Conservation (phyloP, 2,329 filamentous ascomycete species). For the Botrytis galanthina region DNA sequence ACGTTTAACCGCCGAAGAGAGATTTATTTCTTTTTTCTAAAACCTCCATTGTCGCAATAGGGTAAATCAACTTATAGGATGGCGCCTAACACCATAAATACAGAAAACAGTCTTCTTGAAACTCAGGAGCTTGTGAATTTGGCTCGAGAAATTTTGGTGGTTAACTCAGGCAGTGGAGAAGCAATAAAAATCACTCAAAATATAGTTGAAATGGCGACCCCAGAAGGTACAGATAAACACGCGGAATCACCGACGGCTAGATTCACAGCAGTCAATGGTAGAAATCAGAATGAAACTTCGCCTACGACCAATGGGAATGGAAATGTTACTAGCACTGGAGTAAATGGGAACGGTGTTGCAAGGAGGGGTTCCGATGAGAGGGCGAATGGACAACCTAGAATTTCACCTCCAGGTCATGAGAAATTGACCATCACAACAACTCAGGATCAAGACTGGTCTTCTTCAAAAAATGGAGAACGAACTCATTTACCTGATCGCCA, state of each 20-base stretch:
- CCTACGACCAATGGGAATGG: constrained; percentile 11
- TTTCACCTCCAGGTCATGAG: constrained; percentile 37
- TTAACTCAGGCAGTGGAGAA: constrained; percentile 3
- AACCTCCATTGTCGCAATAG: constrained; percentile 12
- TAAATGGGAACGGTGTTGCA: constrained; percentile 28
- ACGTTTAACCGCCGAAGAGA: constrained; percentile 19
- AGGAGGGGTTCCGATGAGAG: constrained; percentile 37
- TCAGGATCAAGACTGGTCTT: constrained; percentile 37
- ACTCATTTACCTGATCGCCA: constrained; percentile 21
- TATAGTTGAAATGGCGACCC: constrained; percentile 23
- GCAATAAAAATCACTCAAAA: not conserved
- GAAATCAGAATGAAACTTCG: constrained; percentile 25
- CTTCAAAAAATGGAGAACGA: constrained; percentile 32
- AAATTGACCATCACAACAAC: constrained; percentile 37
- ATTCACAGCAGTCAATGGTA: constrained; percentile 40
- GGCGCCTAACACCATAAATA: constrained; percentile 25
- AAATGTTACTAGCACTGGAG: constrained; percentile 18
- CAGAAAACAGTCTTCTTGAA: constrained; percentile 25
- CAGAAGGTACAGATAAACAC: constrained; percentile 27
- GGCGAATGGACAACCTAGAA: constrained; percentile 35
- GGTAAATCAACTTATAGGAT: constrained; percentile 19
- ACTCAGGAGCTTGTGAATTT: constrained; percentile 32
- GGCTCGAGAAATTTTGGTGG: constrained; percentile 30
- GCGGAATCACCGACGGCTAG: constrained; percentile 37
- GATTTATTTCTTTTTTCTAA: constrained; percentile 6